Conservation (phyloP, 2,329 filamentous ascomycete genomes). For the Thermochaetoides dissita region DNA sequence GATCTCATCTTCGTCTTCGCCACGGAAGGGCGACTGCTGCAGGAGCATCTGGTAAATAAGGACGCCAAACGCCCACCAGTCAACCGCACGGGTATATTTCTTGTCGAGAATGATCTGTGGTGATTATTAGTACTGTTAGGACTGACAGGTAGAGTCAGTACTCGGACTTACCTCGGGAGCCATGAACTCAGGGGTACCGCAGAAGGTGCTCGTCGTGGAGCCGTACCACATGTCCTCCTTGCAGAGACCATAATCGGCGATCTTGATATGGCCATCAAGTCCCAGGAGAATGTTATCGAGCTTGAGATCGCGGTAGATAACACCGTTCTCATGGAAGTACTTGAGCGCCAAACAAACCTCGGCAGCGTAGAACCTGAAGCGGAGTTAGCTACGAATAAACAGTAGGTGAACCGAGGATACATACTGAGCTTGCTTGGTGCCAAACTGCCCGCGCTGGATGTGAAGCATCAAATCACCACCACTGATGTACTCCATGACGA, state of each 20-base stretch:
- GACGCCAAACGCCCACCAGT: slow-evolving; percentile 99
- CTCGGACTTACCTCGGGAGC: slow-evolving; percentile 67
- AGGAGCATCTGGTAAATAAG: slow-evolving; percentile 99
- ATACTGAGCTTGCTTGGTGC: slow-evolving; percentile 87
- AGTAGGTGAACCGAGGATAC: slow-evolving; percentile 21
- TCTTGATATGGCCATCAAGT: slow-evolving; percentile 94
- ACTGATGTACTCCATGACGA: slow-evolving; percentile 99
- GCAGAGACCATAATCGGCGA: slow-evolving; percentile 95
- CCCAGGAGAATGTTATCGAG: slow-evolving; percentile 84
- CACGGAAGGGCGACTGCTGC: slow-evolving; percentile 95
- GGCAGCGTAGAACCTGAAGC: slow-evolving; percentile 74
- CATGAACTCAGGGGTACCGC: slow-evolving; percentile 99
- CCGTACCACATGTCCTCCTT: slow-evolving; percentile 99
- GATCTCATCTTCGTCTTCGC: slow-evolving; percentile 97
- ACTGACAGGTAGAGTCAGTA: neutral
- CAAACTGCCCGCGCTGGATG: slow-evolving; percentile 93
- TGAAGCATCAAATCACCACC: slow-evolving; percentile 98
- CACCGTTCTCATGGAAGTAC: slow-evolving; percentile 98
- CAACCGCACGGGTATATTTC: slow-evolving; percentile 92
- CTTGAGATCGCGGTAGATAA: slow-evolving; percentile 97
- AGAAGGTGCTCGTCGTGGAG: slow-evolving; percentile 93
- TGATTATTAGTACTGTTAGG: slow-evolving; percentile 52
- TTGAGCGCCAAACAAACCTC: slow-evolving; percentile 95
- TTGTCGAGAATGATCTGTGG: slow-evolving; percentile 83
- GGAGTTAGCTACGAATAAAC: slow-evolving; percentile 4